Evolutionary conservation across 2,329 filamentous ascomycete species (phyloP).

Genomic region (Stachybotrys chartarum): DNA sequence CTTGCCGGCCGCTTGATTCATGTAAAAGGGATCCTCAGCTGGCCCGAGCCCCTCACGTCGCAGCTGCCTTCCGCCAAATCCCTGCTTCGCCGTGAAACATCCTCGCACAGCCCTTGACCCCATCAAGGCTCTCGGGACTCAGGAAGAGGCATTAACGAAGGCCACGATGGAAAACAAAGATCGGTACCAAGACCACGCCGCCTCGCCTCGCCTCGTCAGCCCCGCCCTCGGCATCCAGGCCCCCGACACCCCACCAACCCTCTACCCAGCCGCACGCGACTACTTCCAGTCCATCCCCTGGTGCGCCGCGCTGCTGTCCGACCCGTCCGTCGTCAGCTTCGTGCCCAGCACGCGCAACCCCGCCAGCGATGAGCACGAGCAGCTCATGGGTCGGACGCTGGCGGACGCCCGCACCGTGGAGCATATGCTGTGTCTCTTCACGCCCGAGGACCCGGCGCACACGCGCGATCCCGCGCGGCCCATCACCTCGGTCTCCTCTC

Average conservation of each 20-base stretch:
- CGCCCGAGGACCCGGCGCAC: slow-evolving; percentile 14
- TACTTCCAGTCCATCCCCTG: slow-evolving; percentile 28
- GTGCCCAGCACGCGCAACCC: slow-evolving; percentile 25
- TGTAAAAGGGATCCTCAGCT: too few relatives aligned
- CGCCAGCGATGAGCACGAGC: slow-evolving; percentile 17
- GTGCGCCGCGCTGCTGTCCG: slow-evolving; percentile 22
- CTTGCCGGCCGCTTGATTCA: too few relatives aligned
- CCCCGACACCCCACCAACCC: slow-evolving; percentile 12
- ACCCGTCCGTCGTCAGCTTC: slow-evolving; percentile 20
- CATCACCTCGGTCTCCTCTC: slow-evolving; percentile 19
- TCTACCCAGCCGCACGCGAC: slow-evolving; percentile 18
- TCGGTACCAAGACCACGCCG: slow-evolving; percentile 1
- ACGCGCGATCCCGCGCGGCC: slow-evolving; percentile 13
- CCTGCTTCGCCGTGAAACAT: too few relatives aligned
- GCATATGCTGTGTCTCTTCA: slow-evolving; percentile 28
- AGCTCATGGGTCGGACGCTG: slow-evolving; percentile 25
- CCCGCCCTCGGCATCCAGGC: slow-evolving; percentile 21
- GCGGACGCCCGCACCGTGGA: slow-evolving; percentile 16
- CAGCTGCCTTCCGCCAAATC: too few relatives aligned
- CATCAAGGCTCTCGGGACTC: too few relatives aligned
- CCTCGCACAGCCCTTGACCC: too few relatives aligned
- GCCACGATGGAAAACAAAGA: background rate
- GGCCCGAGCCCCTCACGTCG: too few relatives aligned
- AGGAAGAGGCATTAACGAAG: background rate
- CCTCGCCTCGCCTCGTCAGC: slow-evolving; percentile 19